Percentiles rank a stretch among this genome's conserved stretches.
Conservation (phyloP, 2,329 filamentous ascomycete species). For the Phymatotrichopsis omnivora region DNA sequence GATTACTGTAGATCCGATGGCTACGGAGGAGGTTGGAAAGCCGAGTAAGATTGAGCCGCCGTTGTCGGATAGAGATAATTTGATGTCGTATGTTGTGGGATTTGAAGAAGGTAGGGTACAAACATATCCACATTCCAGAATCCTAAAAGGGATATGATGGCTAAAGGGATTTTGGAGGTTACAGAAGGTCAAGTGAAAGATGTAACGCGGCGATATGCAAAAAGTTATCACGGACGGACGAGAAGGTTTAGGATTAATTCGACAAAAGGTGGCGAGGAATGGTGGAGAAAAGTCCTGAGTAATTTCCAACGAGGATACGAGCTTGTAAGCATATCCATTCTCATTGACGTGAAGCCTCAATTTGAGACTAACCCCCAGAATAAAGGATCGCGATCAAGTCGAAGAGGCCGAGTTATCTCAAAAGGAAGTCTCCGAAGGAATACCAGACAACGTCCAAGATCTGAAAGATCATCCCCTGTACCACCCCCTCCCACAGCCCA, state of each 20-base stretch:
- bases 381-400: conserved; percentile 62
- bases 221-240: conserved; percentile 85
- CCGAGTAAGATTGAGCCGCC: conserved; percentile 73
- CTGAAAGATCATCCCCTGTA: conserved; percentile 79
- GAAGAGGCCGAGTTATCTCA: conserved; percentile 68
- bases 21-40: conserved; percentile 68
- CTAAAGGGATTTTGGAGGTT: too few species aligned
- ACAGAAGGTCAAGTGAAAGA: conserved; percentile 40
- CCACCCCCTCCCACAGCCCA: conserved; percentile 21
- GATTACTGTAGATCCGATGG: conserved; percentile 76
- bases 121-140: too few species aligned
- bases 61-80: conserved; percentile 62
- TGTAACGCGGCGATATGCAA: conserved; percentile 78
- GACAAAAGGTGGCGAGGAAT: conserved; percentile 45
- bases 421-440: conserved; percentile 63
- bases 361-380: neutral
- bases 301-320: conserved; percentile 35
- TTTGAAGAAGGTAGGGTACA: conserved; percentile 67
- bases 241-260: conserved; percentile 67
- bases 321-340: conserved; percentile 13
- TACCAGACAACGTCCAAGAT: conserved; percentile 76
- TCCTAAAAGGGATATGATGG: too few species aligned
- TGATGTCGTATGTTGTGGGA: conserved; percentile 70
- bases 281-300: conserved; percentile 43
- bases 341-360: neutral